A percentile compares a stretch with the other conserved stretches of the same genome.
phyloP scores from a whole-genome alignment of 139 green algal species.

The Haematococcus sp. region DNA sequence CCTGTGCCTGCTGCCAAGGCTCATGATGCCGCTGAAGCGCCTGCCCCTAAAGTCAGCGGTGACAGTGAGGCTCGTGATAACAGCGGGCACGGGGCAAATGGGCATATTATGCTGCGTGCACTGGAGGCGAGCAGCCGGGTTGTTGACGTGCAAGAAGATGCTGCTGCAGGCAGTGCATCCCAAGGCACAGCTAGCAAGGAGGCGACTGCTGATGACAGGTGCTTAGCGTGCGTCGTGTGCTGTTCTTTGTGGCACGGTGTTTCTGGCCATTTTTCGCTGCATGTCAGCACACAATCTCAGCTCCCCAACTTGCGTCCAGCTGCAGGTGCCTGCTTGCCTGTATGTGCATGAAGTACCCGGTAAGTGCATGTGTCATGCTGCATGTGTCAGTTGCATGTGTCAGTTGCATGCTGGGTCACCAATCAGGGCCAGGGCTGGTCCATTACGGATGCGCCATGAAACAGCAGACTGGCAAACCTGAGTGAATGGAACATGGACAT shows the following conservation, averaged over 20 bases:
- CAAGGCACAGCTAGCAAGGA: neutral
- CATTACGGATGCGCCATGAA: too few relatives aligned
- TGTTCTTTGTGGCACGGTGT: too few relatives aligned
- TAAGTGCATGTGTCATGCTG: neutral
- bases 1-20: neutral
- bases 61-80: neutral
- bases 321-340: neutral
- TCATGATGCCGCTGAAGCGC: neutral
- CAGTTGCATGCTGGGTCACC: too few relatives aligned
- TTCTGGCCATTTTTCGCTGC: neutral
- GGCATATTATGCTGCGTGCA: neutral
- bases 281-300: neutral
- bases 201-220: conserved; percentile 7
- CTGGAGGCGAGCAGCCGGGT: conserved; percentile 4
- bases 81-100: neutral
- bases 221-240: neutral
- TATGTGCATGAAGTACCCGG: neutral
- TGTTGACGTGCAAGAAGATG: neutral
- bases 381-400: neutral
- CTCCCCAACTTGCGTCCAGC: neutral
- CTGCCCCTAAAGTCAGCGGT: neutral
- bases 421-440: too few relatives aligned
- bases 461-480: too few relatives aligned
- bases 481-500: too few relatives aligned
- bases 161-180: neutral